Conservation (phyloP, 495 filamentous ascomycete species). For the Alectoria sarmentosa region DNA sequence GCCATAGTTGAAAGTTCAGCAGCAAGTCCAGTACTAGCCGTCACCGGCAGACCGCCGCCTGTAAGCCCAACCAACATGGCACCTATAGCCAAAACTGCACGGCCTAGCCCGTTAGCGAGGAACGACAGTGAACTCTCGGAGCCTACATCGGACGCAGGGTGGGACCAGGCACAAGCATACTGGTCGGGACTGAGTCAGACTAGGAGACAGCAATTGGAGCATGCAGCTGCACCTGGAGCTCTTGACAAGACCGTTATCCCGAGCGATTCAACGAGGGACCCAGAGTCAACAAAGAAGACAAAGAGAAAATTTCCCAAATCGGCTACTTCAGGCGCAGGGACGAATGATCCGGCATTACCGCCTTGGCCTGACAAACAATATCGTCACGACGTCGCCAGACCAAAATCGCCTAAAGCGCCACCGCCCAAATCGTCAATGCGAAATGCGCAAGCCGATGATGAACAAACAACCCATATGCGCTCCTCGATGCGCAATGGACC, state of each 20-base stretch:
- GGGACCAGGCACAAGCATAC: constrained; percentile 55
- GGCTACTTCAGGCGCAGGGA: not conserved
- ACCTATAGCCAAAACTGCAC: constrained; percentile 6
- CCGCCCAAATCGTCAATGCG: constrained; percentile 36
- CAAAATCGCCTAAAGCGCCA: constrained; percentile 10
- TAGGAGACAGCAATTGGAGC: constrained; percentile 49
- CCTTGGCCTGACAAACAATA: constrained; percentile 20
- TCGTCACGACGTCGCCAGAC: constrained; percentile 9
- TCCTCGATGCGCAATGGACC: constrained; percentile 36
- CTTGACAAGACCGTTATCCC: constrained; percentile 37
- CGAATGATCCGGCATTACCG: constrained; percentile 12
- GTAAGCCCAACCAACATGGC: constrained; percentile 7
- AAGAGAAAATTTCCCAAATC: constrained; percentile 21
- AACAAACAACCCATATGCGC: constrained; percentile 32
- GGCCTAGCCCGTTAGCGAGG: constrained; percentile 10
- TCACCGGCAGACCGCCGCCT: constrained; percentile 7
- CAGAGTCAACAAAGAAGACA: constrained; percentile 17
- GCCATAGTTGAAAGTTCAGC: constrained; percentile 66
- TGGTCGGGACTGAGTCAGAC: constrained; percentile 56
- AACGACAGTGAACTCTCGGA: constrained; percentile 24
- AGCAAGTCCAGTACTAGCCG: constrained; percentile 14
- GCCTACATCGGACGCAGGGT: constrained; percentile 40
- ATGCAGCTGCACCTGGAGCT: constrained; percentile 44
- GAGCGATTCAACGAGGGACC: constrained; percentile 17
- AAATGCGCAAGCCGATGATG: constrained; percentile 22